A percentile compares a stretch with the other conserved stretches of the same genome.
phyloP scores from a whole-genome alignment of 1,139 yeast species.

The Blastobotrys buckinghamii region DNA sequence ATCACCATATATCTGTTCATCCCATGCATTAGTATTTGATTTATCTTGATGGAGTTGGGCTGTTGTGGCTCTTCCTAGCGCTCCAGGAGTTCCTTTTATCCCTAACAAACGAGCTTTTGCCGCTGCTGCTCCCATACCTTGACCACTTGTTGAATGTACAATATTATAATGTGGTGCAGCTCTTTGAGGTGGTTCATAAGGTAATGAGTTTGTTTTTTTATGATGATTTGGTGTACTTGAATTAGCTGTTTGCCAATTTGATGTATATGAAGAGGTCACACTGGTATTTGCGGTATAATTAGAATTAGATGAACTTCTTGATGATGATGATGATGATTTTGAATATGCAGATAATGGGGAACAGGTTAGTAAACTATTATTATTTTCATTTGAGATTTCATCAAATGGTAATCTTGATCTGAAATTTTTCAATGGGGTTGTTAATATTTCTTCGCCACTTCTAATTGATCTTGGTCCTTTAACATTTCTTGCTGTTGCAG shows the following conservation, averaged over 20 bases:
- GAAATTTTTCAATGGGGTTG: conserved; percentile 20
- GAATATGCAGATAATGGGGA: conserved; percentile 12
- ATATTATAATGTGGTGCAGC: conserved; percentile 20
- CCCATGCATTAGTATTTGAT: conserved; percentile 19
- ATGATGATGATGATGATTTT: conserved; percentile 2
- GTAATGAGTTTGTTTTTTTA: conserved; percentile 9
- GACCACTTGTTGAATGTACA: conserved; percentile 9
- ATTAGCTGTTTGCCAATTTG: conserved; percentile 20
- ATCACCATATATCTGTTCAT: conserved; percentile 25
- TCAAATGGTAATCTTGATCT: conserved; percentile 11
- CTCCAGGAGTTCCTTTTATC: conserved; percentile 19
- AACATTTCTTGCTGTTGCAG: conserved; percentile 16
- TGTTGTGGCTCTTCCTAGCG: conserved; percentile 20
- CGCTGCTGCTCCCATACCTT: conserved; percentile 23
- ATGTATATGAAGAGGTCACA: conserved; percentile 13
- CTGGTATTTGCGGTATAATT: conserved; percentile 4
- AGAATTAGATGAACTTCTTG: background rate
- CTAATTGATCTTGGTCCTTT: conserved; percentile 25
- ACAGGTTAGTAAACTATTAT: conserved; percentile 7
- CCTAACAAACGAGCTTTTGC: conserved; percentile 23
- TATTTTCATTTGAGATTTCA: conserved; percentile 18
- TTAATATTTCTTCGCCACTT: conserved; percentile 16
- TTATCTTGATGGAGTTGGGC: conserved; percentile 20
- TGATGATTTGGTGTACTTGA: conserved; percentile 2
- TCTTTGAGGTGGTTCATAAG: conserved; percentile 14